These are phyloP conservation scores for Trichophyton mentagrophytes DNA, from an alignment of 2,329 filamentous ascomycete species.

Conservation along the genomic window DNA sequence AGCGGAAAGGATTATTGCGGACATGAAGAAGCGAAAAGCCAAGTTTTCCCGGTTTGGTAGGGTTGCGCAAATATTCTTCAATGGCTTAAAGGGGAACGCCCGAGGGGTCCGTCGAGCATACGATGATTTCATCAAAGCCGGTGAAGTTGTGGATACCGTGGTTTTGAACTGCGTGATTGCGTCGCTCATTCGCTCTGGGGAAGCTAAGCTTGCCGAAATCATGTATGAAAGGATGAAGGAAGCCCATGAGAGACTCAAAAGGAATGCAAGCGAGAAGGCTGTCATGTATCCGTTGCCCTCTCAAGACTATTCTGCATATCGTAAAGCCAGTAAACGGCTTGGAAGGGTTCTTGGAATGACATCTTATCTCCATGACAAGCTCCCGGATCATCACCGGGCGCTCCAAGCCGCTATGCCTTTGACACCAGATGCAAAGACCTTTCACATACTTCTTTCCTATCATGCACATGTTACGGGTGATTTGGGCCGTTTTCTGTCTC, in stretches of 20 bases:
- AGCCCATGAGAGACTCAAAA: constrained; percentile 32
- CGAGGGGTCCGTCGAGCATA: constrained; percentile 66
- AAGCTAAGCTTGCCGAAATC: constrained; percentile 62
- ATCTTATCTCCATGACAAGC: constrained; percentile 30
- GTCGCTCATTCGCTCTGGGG: constrained; percentile 62
- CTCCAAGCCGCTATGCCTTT: constrained; percentile 56
- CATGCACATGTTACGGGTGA: constrained; percentile 58
- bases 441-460: constrained; percentile 64
- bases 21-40: constrained; percentile 61
- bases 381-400: constrained; percentile 44
- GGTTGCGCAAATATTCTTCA: constrained; percentile 69
- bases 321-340: constrained; percentile 31
- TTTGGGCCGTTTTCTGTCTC: constrained; percentile 54
- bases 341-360: constrained; percentile 38
- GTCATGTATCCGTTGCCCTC: constrained; percentile 17
- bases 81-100: constrained; percentile 62
- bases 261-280: constrained; percentile 19
- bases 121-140: constrained; percentile 65
- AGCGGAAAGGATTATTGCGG: constrained; percentile 70
- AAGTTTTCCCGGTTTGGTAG: constrained; percentile 66
- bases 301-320: constrained; percentile 26
- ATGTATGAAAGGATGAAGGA: constrained; percentile 77
- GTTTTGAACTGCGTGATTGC: constrained; percentile 79
- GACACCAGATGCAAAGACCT: constrained; percentile 65
- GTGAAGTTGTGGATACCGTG: constrained; percentile 77